Evolutionary conservation across 164 flowering plant genomes (phyloP).

Genomic region (Nymphaea thermarum): DNA sequence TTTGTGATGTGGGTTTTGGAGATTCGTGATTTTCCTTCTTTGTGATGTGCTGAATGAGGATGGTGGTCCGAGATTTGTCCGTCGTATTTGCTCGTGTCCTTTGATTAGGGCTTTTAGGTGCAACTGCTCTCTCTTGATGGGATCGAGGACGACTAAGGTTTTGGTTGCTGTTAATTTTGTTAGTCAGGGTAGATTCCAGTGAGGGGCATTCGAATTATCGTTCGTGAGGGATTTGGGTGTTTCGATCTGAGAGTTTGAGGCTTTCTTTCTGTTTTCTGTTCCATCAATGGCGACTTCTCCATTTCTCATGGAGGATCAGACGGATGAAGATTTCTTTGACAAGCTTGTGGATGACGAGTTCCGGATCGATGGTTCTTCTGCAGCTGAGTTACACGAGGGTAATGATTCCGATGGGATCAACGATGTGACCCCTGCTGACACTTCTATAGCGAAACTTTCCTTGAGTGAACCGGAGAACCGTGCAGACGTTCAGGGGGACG

Average conservation of each 20-base stretch:
- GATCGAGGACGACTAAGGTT: neutral
- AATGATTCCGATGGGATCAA: neutral
- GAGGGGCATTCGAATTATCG: neutral
- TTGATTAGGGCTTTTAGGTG: neutral
- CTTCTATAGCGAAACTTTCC: neutral
- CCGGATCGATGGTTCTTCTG: slow-evolving; percentile 1
- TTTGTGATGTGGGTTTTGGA: neutral
- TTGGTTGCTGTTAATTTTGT: neutral
- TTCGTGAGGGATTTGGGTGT: neutral
- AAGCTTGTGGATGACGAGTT: slow-evolving; percentile 53
- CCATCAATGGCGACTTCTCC: slow-evolving; percentile 51
- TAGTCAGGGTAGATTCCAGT: neutral
- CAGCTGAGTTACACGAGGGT: neutral
- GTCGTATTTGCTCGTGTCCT: neutral
- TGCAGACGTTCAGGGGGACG: neutral
- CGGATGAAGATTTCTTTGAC: slow-evolving; percentile 80
- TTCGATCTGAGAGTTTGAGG: neutral
- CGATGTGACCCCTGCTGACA: neutral
- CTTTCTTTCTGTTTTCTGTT: neutral
- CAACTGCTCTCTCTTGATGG: neutral
- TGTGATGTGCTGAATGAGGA: neutral
- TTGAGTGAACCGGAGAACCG: neutral
- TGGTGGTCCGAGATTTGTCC: too few relatives aligned
- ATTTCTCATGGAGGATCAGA: slow-evolving; percentile 58
- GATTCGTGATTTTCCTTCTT: neutral